These are phyloP conservation scores for Colletotrichum plurivorum DNA, from an alignment of 2,329 filamentous ascomycete species.

Conservation along the genomic window DNA sequence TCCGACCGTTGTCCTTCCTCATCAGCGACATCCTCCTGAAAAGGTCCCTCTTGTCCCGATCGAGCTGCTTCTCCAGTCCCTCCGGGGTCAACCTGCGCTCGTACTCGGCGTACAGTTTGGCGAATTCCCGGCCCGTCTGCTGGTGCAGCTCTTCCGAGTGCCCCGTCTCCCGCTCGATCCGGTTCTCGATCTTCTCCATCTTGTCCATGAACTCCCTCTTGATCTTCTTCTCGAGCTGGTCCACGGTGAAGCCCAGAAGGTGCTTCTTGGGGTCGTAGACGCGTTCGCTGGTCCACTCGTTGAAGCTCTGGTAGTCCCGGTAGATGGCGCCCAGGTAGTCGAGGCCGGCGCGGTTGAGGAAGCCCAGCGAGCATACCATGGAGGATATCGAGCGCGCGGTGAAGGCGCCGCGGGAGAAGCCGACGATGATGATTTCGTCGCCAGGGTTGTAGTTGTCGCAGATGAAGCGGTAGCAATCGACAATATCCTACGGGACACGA, in stretches of 20 bases:
- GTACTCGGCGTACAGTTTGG: constrained; percentile 1
- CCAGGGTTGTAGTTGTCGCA: constrained; percentile 52
- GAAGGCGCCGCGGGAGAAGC: constrained; percentile 55
- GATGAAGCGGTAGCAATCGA: constrained; percentile 54
- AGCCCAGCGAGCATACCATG: constrained; percentile 41
- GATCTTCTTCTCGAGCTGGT: neutral
- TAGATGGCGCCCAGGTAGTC: constrained; percentile 31
- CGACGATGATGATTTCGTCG: constrained; percentile 53
- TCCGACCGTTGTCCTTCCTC: neutral
- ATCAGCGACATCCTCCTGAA: constrained; percentile 14
- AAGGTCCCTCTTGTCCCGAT: constrained; percentile 2
- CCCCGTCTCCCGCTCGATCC: neutral
- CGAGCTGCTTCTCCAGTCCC: neutral
- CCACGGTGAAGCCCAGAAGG: neutral
- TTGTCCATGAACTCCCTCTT: constrained; percentile 29
- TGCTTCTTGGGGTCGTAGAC: constrained; percentile 13
- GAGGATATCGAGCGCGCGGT: constrained; percentile 52
- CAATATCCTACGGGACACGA: constrained; percentile 43
- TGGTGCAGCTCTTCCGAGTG: neutral
- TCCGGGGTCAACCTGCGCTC: neutral
- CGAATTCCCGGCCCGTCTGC: neutral
- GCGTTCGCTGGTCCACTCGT: constrained; percentile 18
- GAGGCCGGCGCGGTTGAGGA: constrained; percentile 37
- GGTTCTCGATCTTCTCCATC: constrained; percentile 22
- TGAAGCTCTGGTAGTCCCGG: constrained; percentile 38